Conservation (phyloP, 192 early-diverging fungal species). For the Chytriomyces sp. region DNA sequence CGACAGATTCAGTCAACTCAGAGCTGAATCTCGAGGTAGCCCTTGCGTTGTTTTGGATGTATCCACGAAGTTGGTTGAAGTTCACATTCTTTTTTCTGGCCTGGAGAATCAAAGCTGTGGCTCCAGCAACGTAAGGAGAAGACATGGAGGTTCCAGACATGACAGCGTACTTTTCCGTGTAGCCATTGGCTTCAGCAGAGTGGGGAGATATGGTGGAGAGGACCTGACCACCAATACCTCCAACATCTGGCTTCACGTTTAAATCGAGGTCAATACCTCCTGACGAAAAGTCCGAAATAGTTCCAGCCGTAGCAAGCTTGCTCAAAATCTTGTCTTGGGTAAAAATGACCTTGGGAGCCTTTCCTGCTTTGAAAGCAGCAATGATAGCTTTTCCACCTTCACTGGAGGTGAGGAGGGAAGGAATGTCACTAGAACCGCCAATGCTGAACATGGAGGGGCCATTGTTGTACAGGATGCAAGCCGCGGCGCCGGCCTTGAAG, state of each 20-base stretch:
- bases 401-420: slow-evolving; percentile 10
- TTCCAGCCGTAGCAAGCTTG: slow-evolving; percentile 55
- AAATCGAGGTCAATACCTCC: slow-evolving; percentile 74
- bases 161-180: background rate
- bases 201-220: slow-evolving; percentile 34
- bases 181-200: background rate
- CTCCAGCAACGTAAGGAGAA: background rate
- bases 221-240: slow-evolving; percentile 44
- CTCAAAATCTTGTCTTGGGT: slow-evolving; percentile 49
- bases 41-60: background rate
- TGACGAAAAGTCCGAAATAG: slow-evolving; percentile 71
- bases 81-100: background rate
- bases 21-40: slow-evolving; percentile 28
- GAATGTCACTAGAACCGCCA: slow-evolving; percentile 23
- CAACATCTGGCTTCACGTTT: slow-evolving; percentile 58
- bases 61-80: background rate
- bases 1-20: slow-evolving; percentile 53
- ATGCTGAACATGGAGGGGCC: slow-evolving; percentile 9
- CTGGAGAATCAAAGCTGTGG: background rate
- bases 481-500: slow-evolving; percentile 22
- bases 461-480: slow-evolving; percentile 44
- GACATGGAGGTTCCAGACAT: background rate
- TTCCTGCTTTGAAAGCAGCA: slow-evolving; percentile 32
- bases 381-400: slow-evolving; percentile 20
- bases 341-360: slow-evolving; percentile 42